These are phyloP conservation scores for Golubevia pallescens DNA, from an alignment of 1,284 basidiomycete species.

Conservation along the genomic window DNA sequence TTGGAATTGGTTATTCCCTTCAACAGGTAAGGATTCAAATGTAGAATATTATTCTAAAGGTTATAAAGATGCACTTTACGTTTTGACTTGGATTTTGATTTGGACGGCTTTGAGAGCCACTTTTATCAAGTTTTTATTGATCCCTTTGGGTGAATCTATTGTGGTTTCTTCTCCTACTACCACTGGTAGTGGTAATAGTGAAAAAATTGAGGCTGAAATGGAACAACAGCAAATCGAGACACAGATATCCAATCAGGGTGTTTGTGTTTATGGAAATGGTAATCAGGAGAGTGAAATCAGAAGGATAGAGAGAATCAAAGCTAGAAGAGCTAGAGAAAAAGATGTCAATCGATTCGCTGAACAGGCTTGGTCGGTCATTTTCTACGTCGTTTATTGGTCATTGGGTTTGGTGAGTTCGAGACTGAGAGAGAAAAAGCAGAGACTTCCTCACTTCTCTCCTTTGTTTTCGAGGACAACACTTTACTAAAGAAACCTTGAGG, in stretches of 20 bases:
- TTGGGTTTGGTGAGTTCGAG: constrained; percentile 32
- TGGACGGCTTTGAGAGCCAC: constrained; percentile 39
- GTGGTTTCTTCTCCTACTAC: constrained; percentile 17
- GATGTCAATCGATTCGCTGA: constrained; percentile 51
- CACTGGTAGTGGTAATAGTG: constrained; percentile 9
- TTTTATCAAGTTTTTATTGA: constrained; percentile 36
- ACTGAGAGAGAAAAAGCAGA: no score
- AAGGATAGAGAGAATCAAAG: constrained; percentile 6
- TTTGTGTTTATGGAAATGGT: background rate
- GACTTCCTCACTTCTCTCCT: no score
- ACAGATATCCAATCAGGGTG: no score
- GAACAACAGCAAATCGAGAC: background rate
- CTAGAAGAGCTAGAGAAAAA: constrained; percentile 28
- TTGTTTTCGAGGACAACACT: no score
- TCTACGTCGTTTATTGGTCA: constrained; percentile 38
- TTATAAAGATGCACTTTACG: constrained; percentile 38
- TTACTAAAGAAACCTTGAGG: no score
- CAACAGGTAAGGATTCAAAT: no score
- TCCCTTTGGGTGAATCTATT: constrained; percentile 31
- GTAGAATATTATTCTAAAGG: no score
- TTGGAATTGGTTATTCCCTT: no score
- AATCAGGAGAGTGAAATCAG: constrained; percentile 1
- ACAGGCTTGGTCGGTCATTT: constrained; percentile 50
- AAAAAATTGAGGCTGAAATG: constrained; percentile 2
- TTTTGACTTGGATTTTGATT: constrained; percentile 42